Conservation (phyloP, 2,329 filamentous ascomycete genomes). For the Fusarium sp. region DNA sequence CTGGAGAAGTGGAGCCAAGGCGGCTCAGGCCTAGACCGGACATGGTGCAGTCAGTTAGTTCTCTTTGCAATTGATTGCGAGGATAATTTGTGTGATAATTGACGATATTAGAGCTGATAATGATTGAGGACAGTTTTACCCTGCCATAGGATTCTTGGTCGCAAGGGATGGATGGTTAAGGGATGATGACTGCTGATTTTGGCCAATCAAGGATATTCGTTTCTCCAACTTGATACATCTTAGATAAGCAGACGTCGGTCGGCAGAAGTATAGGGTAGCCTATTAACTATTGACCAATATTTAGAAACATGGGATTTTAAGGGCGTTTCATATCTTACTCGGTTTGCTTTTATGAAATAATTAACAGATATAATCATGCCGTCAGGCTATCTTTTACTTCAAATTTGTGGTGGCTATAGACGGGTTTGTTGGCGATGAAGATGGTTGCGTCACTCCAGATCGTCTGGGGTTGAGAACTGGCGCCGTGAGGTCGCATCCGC, state of each 20-base stretch:
- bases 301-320: neutral
- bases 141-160: neutral
- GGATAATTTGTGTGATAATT: neutral
- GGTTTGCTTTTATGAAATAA: too few species aligned
- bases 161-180: conserved; percentile 11
- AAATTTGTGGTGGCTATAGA: too few species aligned
- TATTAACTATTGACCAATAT: neutral
- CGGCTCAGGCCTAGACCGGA: neutral
- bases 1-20: conserved; percentile 20
- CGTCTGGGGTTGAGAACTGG: too few species aligned
- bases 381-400: too few species aligned
- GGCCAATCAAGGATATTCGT: conserved; percentile 8
- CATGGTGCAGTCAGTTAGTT: neutral
- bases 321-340: too few species aligned
- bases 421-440: too few species aligned
- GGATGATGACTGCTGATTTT: conserved; percentile 15
- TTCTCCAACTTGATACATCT: neutral
- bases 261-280: conserved; percentile 7
- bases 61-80: rapidly evolving
- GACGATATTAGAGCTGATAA: neutral
- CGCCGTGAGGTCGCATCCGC: too few species aligned
- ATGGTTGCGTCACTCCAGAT: too few species aligned
- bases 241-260: conserved; percentile 14
- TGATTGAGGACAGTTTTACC: conserved; percentile 6
- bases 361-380: too few species aligned